Conservation (phyloP, 1,284 basidiomycete genomes). For the Leccinum solheimii region DNA sequence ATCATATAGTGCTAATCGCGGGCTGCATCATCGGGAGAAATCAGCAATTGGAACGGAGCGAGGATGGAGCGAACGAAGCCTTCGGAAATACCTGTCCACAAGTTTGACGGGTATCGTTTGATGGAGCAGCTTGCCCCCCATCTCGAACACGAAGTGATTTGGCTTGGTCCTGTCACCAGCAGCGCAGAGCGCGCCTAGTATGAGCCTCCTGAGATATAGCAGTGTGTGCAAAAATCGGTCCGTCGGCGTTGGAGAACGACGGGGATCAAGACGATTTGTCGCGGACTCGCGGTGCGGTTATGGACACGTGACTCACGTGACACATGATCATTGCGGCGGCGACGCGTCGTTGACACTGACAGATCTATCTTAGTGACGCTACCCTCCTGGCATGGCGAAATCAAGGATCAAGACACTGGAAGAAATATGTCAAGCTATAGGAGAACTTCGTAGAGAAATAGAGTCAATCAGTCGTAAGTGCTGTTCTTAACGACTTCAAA, state of each 20-base stretch:
- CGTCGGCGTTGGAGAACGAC: too few species aligned
- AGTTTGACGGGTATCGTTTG: constrained; percentile 84
- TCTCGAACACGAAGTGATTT: constrained; percentile 90
- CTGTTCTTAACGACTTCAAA: neutral
- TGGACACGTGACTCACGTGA: too few species aligned
- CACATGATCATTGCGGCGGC: too few species aligned
- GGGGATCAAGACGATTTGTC: too few species aligned
- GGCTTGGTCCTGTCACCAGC: constrained; percentile 81
- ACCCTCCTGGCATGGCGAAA: neutral
- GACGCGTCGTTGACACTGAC: too few species aligned
- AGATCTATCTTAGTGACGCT: too few species aligned
- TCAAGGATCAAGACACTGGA: neutral
- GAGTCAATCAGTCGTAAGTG: neutral
- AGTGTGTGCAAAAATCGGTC: too few species aligned
- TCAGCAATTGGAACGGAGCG: neutral
- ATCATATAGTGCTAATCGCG: constrained; percentile 36
- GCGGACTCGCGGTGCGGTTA: too few species aligned
- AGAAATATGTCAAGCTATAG: neutral
- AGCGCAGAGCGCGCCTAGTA: constrained; percentile 75
- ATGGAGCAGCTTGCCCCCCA: constrained; percentile 82
- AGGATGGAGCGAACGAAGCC: too few species aligned
- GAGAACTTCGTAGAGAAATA: neutral
- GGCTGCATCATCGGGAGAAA: constrained; percentile 7
- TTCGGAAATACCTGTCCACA: constrained; percentile 59
- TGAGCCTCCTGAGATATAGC: constrained; percentile 49